phyloP scores from a whole-genome alignment of 2,329 filamentous ascomycete genomes.

The Colletotrichum destructivum region DNA sequence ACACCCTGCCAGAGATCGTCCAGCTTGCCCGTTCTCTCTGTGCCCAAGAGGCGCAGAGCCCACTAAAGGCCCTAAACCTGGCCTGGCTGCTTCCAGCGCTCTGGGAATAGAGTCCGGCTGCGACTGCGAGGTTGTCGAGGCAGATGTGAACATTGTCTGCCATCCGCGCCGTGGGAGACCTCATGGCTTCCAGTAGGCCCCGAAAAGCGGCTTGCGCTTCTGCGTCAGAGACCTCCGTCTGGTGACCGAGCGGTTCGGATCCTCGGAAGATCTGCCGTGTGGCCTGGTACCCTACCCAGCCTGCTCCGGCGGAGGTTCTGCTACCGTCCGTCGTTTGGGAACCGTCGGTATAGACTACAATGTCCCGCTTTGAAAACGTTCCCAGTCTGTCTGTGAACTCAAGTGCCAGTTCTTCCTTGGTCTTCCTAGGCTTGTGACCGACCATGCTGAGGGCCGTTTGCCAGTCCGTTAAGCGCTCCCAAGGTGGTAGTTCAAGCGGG shows the following conservation, averaged over 20 bases:
- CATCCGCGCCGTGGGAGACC: too few species aligned
- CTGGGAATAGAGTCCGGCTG: too few species aligned
- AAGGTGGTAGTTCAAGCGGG: neutral
- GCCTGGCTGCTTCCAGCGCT: too few species aligned
- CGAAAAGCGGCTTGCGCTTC: neutral
- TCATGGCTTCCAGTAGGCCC: neutral
- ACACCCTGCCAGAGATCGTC: too few species aligned
- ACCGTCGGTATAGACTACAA: neutral
- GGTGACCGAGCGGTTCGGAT: neutral
- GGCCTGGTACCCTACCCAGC: conserved; percentile 8
- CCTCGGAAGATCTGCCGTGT: conserved; percentile 8
- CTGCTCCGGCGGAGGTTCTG: conserved; percentile 3
- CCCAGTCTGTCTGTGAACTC: neutral
- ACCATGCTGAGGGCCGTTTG: neutral
- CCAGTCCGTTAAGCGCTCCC: neutral
- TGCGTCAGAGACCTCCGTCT: conserved; percentile 11
- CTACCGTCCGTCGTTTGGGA: neutral
- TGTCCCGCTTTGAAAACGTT: conserved; percentile 12
- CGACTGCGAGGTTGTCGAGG: too few species aligned
- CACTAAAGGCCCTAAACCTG: too few species aligned
- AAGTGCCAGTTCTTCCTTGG: neutral
- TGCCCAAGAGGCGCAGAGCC: too few species aligned
- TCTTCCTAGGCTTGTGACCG: neutral
- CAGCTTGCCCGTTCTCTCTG: too few species aligned
- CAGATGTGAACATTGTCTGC: too few species aligned